Conservation (phyloP, 2,329 filamentous ascomycete genomes). For the Bipolaris sorokiniana region DNA sequence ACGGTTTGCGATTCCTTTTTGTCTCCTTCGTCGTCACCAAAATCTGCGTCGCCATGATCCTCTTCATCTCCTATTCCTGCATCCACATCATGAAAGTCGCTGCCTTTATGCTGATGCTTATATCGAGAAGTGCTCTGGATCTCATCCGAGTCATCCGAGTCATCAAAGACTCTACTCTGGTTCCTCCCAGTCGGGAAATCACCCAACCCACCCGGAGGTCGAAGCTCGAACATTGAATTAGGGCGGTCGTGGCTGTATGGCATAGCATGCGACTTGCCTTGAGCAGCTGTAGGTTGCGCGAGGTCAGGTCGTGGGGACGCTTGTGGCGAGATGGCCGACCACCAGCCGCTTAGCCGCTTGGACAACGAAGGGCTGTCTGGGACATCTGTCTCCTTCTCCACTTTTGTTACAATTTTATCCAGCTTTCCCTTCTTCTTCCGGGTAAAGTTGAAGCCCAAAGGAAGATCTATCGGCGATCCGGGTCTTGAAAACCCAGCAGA, state of each 20-base stretch:
- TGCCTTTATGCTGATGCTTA: constrained; percentile 13
- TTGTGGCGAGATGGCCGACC: constrained; percentile 38
- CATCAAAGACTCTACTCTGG: constrained; percentile 54
- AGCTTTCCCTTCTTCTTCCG: constrained; percentile 25
- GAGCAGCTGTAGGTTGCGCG: constrained; percentile 9
- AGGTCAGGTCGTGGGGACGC: constrained; percentile 9
- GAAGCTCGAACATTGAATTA: constrained; percentile 47
- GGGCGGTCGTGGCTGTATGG: constrained; percentile 37
- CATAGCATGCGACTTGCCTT: constrained; percentile 17
- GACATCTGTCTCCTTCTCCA: constrained; percentile 4
- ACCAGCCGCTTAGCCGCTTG: constrained; percentile 47
- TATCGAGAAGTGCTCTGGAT: constrained; percentile 1
- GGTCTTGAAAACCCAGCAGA: constrained; percentile 34
- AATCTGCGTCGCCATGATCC: constrained; percentile 25
- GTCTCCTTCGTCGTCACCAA: constrained; percentile 31
- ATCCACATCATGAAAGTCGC: constrained; percentile 14
- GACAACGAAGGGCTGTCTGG: constrained; percentile 41
- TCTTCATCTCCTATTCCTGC: constrained; percentile 16
- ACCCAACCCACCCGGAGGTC: constrained; percentile 32
- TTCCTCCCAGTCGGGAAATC: constrained; percentile 22
- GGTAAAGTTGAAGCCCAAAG: constrained; percentile 39
- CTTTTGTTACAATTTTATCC: constrained; percentile 11
- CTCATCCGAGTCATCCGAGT: constrained; percentile 42
- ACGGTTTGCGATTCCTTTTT: constrained; percentile 21
- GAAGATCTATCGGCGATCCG: constrained; percentile 36